Evolutionary conservation across 352 stramenopile genomes (phyloP).

Genomic region (Phytophthora hibernalis): DNA sequence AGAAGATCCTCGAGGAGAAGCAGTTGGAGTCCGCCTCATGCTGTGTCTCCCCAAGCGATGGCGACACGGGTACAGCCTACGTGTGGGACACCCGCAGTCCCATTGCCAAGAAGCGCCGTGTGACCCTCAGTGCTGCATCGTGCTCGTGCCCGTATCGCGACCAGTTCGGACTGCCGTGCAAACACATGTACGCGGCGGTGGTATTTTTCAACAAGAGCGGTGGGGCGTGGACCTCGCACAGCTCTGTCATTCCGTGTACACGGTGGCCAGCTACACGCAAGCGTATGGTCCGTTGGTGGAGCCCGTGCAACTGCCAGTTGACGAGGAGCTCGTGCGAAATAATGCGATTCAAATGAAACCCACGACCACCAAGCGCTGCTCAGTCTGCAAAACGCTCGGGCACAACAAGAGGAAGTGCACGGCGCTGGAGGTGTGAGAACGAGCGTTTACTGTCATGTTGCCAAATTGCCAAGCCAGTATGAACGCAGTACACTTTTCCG

Average conservation of each 20-base stretch:
- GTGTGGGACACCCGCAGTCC: conserved; percentile 40
- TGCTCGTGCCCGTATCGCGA: conserved; percentile 49
- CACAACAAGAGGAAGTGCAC: conserved; percentile 57
- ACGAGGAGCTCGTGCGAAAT: conserved; percentile 57
- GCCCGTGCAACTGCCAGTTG: conserved; percentile 48
- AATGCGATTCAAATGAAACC: conserved; percentile 43
- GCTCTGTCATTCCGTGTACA: conserved; percentile 46
- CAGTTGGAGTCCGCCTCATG: conserved; percentile 41
- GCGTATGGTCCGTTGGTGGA: conserved; percentile 38
- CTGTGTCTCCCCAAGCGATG: conserved; percentile 52
- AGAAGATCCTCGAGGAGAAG: conserved; percentile 40
- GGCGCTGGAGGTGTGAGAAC: conserved; percentile 20
- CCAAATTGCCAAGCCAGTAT: no score
- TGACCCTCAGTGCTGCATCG: conserved; percentile 39
- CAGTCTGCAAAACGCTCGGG: conserved; percentile 48
- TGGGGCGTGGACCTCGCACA: conserved; percentile 39
- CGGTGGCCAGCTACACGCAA: conserved; percentile 36
- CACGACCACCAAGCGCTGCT: conserved; percentile 43
- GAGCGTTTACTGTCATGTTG: no score
- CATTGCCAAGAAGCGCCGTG: conserved; percentile 46
- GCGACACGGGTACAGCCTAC: conserved; percentile 47
- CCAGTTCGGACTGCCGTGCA: conserved; percentile 49
- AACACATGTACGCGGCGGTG: conserved; percentile 44
- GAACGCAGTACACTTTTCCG: background rate
- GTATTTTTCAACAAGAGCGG: conserved; percentile 52